phyloP scores from a whole-genome alignment of 768 basidiomycete species.

The Pulveroboletus sp. region DNA sequence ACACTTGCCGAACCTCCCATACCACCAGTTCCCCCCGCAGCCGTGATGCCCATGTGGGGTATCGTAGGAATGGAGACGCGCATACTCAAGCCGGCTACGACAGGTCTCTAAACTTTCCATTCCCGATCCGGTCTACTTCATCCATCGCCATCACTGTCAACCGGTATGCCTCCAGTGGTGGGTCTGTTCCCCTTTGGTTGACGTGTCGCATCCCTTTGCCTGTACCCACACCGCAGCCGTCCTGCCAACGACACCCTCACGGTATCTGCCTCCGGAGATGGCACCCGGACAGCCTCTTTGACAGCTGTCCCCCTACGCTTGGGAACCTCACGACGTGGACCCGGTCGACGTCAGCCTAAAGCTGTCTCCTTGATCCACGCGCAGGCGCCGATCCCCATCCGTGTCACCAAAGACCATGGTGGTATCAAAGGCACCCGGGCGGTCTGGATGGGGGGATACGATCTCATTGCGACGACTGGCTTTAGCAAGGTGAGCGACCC shows the following conservation, averaged over 20 bases:
- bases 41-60: too few relatives aligned
- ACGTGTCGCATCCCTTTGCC: slow-evolving; percentile 70
- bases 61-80: too few relatives aligned
- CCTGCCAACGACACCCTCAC: slow-evolving; percentile 86
- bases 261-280: slow-evolving; percentile 91
- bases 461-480: slow-evolving; percentile 89
- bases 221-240: slow-evolving; percentile 81
- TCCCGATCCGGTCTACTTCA: not conserved
- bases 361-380: slow-evolving; percentile 82
- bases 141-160: slow-evolving; percentile 56
- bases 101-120: too few relatives aligned
- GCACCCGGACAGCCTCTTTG: slow-evolving; percentile 66
- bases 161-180: slow-evolving; percentile 91
- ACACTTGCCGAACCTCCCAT: too few relatives aligned
- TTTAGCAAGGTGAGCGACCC: slow-evolving; percentile 97
- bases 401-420: slow-evolving; percentile 79
- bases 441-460: slow-evolving; percentile 85
- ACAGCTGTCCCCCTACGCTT: slow-evolving; percentile 79
- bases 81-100: too few relatives aligned
- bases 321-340: slow-evolving; percentile 79
- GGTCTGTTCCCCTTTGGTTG: slow-evolving; percentile 70
- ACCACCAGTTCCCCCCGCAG: too few relatives aligned
- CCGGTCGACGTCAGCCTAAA: slow-evolving; percentile 81
- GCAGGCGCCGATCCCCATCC: slow-evolving; percentile 75
- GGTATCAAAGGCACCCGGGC: slow-evolving; percentile 92